Base-by-base conservation (phyloP, 140 eudicot species). In the Senecio squalidus region DNA sequence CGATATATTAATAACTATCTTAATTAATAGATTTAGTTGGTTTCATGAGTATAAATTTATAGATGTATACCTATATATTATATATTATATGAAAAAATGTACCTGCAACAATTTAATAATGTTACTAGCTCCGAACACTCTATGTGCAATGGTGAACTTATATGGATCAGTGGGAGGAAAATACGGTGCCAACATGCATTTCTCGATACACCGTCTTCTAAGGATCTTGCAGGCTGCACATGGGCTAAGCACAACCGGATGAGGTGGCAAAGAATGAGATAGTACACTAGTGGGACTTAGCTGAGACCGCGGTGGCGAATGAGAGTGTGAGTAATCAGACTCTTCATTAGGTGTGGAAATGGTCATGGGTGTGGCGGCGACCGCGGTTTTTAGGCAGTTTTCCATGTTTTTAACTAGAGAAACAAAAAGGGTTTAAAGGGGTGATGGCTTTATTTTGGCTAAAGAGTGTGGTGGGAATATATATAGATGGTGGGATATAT, bases 141-240 rank as follows among this genome's bases (percentile, higher is more conserved):
- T 59, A 61, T 85, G 94, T 4, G 88, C 94, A 61, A 75, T 80
- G 47, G 88, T 71, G 83, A 84, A 84, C 72, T 77, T 84, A 71
- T 74, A 69, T 1, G 94, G 94, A 5, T 84, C 85, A 3, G 78
- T 84, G 6, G 94, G 94, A 0, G 94, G 94, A 26, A 85, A 85
- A 51, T 85, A 81, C 0, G 94, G 94, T 0, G 94, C 89, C 62
- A 85, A 43, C 43, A 81, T 71, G 60, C 94, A 85, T 60, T 81
- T 81, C 18, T 84, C 85, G 24, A 72, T 60, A 27, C 94, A 85
- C 45, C 94, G 68, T 1, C 94, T 79, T 23, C 94, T 60, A 23
- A 85, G 81, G 30, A 85, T 81, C 78, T 85, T 85, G 75, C 94
- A 85, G 47, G 94, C 94, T 7, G 94, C 94, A 7, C 94, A 85